Evolutionary conservation across 169 alveolate genomes (phyloP).

Genomic region (Neospora caninum): DNA sequence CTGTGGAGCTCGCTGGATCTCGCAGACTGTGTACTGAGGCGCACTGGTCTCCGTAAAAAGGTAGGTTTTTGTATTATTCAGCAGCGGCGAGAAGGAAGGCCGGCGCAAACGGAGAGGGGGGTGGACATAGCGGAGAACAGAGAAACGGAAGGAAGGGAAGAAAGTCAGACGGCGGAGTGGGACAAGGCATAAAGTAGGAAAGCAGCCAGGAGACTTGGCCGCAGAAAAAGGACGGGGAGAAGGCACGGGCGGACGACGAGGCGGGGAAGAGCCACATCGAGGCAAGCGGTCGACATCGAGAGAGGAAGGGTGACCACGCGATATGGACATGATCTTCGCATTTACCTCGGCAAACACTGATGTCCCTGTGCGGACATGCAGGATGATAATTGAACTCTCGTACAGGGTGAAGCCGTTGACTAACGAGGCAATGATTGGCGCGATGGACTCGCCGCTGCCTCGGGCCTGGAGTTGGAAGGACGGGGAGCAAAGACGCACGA

Average conservation of each 20-base stretch:
- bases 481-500: background rate
- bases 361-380: conserved; percentile 80
- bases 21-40: too few species aligned
- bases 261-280: background rate
- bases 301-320: background rate
- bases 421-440: conserved; percentile 77
- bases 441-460: conserved; percentile 73
- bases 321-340: background rate
- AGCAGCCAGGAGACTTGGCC: too few species aligned
- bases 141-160: too few species aligned
- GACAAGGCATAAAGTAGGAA: background rate
- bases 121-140: too few species aligned
- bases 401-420: conserved; percentile 79
- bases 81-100: too few species aligned
- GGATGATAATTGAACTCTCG: conserved; percentile 75
- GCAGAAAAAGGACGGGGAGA: background rate
- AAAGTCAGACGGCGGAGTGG: background rate
- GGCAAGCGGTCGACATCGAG: background rate
- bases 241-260: background rate
- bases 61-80: too few species aligned
- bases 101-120: too few species aligned
- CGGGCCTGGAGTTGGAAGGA: background rate
- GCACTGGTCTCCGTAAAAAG: too few species aligned
- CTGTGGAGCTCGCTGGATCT: too few species aligned
- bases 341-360: conserved; percentile 78